phyloP scores from a whole-genome alignment of 2,329 filamentous ascomycete genomes.

The Fusarium coffeatum region DNA sequence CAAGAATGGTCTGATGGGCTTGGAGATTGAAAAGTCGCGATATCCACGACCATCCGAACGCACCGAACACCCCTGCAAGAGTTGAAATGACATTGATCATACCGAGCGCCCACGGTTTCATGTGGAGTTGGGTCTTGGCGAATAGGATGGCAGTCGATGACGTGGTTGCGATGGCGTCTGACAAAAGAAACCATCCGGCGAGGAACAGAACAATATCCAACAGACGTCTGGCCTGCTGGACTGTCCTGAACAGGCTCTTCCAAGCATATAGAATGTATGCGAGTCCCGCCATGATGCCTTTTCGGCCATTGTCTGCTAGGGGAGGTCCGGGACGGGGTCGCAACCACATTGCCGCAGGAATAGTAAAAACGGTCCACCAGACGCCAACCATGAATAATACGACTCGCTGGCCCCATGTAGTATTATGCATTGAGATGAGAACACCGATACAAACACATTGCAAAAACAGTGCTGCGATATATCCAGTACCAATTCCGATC shows the following conservation, averaged over 20 bases:
- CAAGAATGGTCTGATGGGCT: constrained; percentile 88
- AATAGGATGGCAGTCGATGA: constrained; percentile 95
- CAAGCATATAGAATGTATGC: constrained; percentile 86
- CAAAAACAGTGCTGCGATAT: constrained; percentile 85
- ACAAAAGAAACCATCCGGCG: constrained; percentile 92
- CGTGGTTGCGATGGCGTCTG: constrained; percentile 93
- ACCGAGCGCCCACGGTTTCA: constrained; percentile 87
- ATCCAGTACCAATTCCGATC: constrained; percentile 92
- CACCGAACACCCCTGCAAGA: constrained; percentile 83
- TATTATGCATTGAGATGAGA: constrained; percentile 77
- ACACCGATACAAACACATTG: constrained; percentile 85
- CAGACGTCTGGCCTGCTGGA: constrained; percentile 77
- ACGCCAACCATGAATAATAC: constrained; percentile 87
- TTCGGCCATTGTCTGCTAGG: constrained; percentile 61
- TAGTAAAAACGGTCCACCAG: constrained; percentile 94
- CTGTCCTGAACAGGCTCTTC: constrained; percentile 84
- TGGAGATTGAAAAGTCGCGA: constrained; percentile 75
- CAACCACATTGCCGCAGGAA: constrained; percentile 89
- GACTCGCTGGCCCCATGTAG: constrained; percentile 85
- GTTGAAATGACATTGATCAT: constrained; percentile 96
- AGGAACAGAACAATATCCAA: constrained; percentile 83
- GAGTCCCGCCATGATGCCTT: constrained; percentile 61
- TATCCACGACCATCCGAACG: constrained; percentile 88
- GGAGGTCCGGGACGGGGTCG: constrained; percentile 90
- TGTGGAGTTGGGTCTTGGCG: constrained; percentile 90